Evolutionary conservation across 164 flowering plant genomes (phyloP).

Genomic region (Hamamelis virginiana): DNA sequence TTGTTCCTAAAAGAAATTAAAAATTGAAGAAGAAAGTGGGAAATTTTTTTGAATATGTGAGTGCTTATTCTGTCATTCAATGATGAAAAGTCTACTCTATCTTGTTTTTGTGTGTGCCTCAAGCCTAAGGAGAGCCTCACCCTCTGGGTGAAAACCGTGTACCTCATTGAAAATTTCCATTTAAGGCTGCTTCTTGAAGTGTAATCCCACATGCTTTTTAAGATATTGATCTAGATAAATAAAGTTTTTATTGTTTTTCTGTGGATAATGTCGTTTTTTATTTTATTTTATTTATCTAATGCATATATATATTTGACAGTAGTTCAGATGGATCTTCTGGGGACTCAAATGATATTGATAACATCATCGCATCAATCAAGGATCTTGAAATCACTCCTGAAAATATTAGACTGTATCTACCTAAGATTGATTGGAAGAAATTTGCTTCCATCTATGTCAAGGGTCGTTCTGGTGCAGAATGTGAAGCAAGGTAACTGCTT

Average conservation of each 20-base stretch:
- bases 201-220: too few relatives aligned
- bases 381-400: conserved; percentile 57
- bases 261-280: not conserved
- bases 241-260: too few relatives aligned
- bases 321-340: conserved; percentile 37
- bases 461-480: conserved; percentile 83
- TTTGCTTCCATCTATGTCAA: conserved; percentile 59
- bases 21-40: too few relatives aligned
- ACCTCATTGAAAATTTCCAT: too few relatives aligned
- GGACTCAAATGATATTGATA: conserved; percentile 43
- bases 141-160: too few relatives aligned
- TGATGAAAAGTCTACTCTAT: too few relatives aligned
- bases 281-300: not conserved
- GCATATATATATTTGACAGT: conserved; percentile 35
- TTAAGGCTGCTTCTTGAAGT: too few relatives aligned
- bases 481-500: conserved; percentile 70
- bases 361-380: conserved; percentile 43
- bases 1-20: too few relatives aligned
- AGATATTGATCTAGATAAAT: too few relatives aligned
- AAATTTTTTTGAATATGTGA: too few relatives aligned
- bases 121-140: not conserved
- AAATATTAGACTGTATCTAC: conserved; percentile 48
- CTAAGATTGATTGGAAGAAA: conserved; percentile 70
- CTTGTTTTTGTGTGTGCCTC: not conserved
- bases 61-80: too few relatives aligned